A percentile compares a stretch with the other conserved stretches of the same genome.
Evolutionary conservation across 805 yeast species (phyloP).

Genomic region (Blastobotrys chiropterorum): DNA sequence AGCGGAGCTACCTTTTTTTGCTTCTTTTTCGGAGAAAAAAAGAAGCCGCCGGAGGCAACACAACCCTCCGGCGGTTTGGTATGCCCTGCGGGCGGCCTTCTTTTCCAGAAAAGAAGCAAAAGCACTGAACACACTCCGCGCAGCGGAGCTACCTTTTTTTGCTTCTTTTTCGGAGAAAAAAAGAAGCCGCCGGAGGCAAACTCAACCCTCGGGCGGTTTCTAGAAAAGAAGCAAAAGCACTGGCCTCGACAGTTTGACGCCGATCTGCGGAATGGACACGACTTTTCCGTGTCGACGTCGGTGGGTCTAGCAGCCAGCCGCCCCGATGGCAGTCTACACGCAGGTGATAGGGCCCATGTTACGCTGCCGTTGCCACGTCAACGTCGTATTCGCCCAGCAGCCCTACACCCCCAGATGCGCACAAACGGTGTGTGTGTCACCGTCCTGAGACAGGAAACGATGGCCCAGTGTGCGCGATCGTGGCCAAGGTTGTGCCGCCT

Average conservation of each 20-base stretch:
- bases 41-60: neutral
- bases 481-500: too few species aligned
- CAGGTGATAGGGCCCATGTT: too few species aligned
- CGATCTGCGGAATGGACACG: neutral
- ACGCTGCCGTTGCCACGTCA: too few species aligned
- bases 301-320: neutral
- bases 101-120: neutral
- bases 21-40: neutral
- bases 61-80: neutral
- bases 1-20: neutral
- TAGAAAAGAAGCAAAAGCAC: neutral
- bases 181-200: neutral
- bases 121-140: neutral
- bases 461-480: too few species aligned
- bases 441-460: too few species aligned
- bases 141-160: neutral
- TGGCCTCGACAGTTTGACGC: neutral
- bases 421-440: too few species aligned
- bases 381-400: neutral
- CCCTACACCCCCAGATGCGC: too few species aligned
- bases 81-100: neutral
- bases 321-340: neutral
- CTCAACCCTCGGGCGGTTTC: neutral
- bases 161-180: neutral
- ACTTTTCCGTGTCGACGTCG: neutral